Conservation (phyloP, 345 rosid species). For the Excoecaria cochinchinensis region DNA sequence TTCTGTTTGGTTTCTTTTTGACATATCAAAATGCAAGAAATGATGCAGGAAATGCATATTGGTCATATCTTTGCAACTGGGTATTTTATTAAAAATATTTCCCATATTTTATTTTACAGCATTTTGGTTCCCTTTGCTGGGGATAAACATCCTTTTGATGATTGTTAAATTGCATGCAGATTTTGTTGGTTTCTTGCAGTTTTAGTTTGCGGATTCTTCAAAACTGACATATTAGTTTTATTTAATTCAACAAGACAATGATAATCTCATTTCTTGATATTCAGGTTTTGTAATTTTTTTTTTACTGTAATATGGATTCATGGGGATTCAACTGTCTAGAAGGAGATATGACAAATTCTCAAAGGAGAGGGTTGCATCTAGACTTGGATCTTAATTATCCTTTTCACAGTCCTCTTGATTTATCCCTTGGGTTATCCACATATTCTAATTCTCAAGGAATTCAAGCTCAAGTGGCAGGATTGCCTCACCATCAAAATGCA, state of each 20-base stretch:
- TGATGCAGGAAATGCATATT: background rate
- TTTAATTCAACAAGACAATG: background rate
- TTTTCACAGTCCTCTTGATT: background rate
- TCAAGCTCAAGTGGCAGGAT: background rate
- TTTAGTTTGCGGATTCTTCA: background rate
- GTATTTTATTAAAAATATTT: too few relatives aligned
- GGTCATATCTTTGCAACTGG: background rate
- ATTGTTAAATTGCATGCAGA: background rate
- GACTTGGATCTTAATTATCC: conserved; percentile 26
- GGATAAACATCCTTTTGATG: too few relatives aligned
- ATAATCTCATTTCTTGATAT: background rate
- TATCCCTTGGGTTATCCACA: background rate
- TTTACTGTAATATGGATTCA: conserved; percentile 12
- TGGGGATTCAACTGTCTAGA: conserved; percentile 11
- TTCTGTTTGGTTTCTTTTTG: background rate
- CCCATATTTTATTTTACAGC: background rate
- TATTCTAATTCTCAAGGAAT: conserved; percentile 11
- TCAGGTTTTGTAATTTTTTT: background rate
- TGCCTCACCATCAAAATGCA: conserved; percentile 6
- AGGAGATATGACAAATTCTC: conserved; percentile 1
- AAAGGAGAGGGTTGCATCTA: conserved; percentile 7
- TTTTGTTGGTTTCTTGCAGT: background rate
- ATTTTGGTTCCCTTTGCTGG: background rate
- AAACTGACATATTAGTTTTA: background rate
- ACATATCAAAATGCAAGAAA: background rate